These are phyloP conservation scores for Cytauxzoon felis DNA, from an alignment of 169 alveolate genomes.

Conservation along the genomic window DNA sequence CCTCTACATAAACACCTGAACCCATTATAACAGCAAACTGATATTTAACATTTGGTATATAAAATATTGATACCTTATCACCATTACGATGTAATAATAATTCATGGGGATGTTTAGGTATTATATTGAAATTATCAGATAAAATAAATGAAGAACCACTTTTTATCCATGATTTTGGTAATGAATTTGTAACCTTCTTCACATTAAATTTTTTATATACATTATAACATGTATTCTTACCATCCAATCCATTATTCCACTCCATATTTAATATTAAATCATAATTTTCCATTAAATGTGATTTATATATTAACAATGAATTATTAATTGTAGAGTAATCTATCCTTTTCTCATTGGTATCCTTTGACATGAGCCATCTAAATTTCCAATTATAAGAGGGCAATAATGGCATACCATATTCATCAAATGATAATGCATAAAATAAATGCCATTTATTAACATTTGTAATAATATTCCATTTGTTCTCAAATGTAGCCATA, in stretches of 20 bases:
- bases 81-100: neutral
- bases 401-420: slow-evolving; percentile 8
- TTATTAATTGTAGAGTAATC: slow-evolving; percentile 19
- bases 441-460: slow-evolving; percentile 3
- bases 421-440: slow-evolving; percentile 34
- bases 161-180: slow-evolving; percentile 30
- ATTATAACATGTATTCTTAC: neutral
- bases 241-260: slow-evolving; percentile 21
- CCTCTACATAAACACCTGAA: slow-evolving; percentile 28
- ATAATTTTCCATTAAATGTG: neutral
- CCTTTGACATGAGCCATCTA: neutral
- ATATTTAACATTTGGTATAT: slow-evolving; percentile 17
- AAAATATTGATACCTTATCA: slow-evolving; percentile 22
- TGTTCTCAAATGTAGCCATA: neutral
- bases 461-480: slow-evolving; percentile 19
- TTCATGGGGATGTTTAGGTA: neutral
- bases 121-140: neutral
- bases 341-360: neutral
- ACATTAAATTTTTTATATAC: neutral
- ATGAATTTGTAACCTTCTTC: slow-evolving; percentile 3
- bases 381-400: slow-evolving; percentile 19
- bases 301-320: slow-evolving; percentile 8
- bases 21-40: slow-evolving; percentile 34
- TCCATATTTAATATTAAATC: slow-evolving; percentile 7
- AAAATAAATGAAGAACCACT: neutral